phyloP scores from a whole-genome alignment of 371 early-diverging fungal genomes.

The Mucor sp. region DNA sequence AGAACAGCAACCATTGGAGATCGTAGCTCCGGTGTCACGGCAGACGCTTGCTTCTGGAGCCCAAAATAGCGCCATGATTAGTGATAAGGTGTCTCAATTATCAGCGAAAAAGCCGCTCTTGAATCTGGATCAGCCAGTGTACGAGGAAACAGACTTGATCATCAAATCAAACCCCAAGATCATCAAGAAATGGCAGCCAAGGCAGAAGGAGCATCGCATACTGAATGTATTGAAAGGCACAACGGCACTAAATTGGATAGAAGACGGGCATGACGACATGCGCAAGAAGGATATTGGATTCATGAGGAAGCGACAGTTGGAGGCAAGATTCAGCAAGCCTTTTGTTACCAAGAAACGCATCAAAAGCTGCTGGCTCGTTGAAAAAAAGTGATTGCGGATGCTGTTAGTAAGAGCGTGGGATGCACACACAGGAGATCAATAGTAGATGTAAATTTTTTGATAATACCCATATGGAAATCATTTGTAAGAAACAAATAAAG shows the following conservation, averaged over 20 bases:
- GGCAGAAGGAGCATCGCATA: background rate
- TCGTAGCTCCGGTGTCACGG: background rate
- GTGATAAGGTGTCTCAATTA: background rate
- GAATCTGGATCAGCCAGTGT: background rate
- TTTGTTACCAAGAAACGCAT: slow-evolving; percentile 2
- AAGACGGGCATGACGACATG: background rate
- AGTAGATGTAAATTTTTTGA: background rate
- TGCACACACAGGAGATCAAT: background rate
- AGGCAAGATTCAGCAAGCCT: background rate
- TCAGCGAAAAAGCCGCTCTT: background rate
- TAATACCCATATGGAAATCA: background rate
- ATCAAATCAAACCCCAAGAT: background rate
- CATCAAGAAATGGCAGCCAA: background rate
- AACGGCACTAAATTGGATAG: slow-evolving; percentile 9
- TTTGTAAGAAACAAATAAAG: background rate
- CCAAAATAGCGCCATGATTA: background rate
- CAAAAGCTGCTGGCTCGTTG: background rate
- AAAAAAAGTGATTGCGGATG: background rate
- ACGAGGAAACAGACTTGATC: background rate
- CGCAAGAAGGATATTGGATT: slow-evolving; percentile 7
- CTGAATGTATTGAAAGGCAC: background rate
- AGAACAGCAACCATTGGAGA: background rate
- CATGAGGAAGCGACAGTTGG: slow-evolving; percentile 4
- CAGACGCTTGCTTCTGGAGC: background rate
- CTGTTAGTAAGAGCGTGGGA: background rate